Evolutionary conservation across 257 asterid species (phyloP), one percentile per base, ranked within the genome.

Genomic region (Plantago major): DNA sequence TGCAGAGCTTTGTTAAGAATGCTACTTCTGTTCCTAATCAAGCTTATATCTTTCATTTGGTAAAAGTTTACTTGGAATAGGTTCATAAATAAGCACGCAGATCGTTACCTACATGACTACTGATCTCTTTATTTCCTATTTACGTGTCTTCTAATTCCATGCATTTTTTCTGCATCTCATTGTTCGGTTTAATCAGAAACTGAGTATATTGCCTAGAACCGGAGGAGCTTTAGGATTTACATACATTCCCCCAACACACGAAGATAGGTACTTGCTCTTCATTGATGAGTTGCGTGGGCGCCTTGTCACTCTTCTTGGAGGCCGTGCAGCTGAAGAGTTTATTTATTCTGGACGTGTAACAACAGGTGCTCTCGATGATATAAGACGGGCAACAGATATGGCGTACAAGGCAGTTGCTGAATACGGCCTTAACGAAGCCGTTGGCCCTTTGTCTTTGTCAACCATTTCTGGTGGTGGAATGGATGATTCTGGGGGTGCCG

Each of bases 341-440:
- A 76, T 87, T 55, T 93, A 87, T 73, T 79, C 87, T 46, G 99
- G 99, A 37, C 97, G 99, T 69, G 97, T 93, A 70, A 87, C 99
- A n/a, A 93, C 99, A 37, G 99, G 99, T 74, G 99, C 99, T 11
- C 78, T 93, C 64, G 99, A 93, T 47, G 99, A 93, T 69, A 93
- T 93, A 69, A 82, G 96, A 43, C 84, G 89, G 72, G 99, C 99
- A 53, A 93, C 99, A 46, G 99, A 93, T 72, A 80, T 93, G 96
- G 99, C 99, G 17, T 93, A 93, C 81, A 93, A 93, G 80, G 99
- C 99, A 8, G 95, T 93, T 63, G 97, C 99, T 59, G 99, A 93
- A 71, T 93, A 87, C 70, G 99, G 99, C 64, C 92, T 93, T 48
- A 93, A 79, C 60, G 88, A 85, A 66, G 71, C 77, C 66, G 60